These are phyloP conservation scores for Candida methanosorbosa DNA, from an alignment of 805 yeast species.

Conservation along the genomic window DNA sequence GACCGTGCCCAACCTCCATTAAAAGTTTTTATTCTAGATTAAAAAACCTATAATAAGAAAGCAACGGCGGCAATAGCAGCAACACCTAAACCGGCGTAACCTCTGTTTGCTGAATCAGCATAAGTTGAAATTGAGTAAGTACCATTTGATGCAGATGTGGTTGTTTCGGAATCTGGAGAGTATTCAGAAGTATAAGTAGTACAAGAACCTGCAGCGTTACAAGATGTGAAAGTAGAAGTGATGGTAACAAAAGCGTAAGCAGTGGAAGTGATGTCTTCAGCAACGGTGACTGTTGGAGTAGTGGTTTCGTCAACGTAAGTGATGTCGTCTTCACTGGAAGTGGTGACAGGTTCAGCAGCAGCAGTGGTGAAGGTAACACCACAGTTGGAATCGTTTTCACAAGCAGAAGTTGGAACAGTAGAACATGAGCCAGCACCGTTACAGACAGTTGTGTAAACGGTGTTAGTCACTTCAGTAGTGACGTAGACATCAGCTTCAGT, in stretches of 20 bases:
- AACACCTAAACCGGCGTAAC: constrained; percentile 18
- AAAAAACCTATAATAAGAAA: constrained; percentile 17
- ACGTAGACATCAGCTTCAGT: constrained; percentile 5
- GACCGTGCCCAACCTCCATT: too few species aligned
- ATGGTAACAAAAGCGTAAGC: constrained; percentile 27
- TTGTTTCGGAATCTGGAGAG: constrained; percentile 1
- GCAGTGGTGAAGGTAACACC: constrained; percentile 10
- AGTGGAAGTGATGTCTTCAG: constrained; percentile 30
- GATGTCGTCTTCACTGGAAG: constrained; percentile 10
- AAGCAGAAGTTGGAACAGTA: constrained; percentile 6
- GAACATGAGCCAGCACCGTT: constrained; percentile 6
- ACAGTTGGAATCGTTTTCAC: constrained; percentile 10
- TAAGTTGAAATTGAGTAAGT: constrained; percentile 6
- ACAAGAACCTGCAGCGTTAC: constrained; percentile 5
- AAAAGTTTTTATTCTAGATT: too few species aligned
- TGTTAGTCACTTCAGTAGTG: constrained; percentile 2
- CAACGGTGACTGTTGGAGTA: constrained; percentile 34
- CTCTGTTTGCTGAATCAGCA: constrained; percentile 10
- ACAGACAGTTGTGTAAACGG: constrained; percentile 4
- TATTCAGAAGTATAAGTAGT: constrained; percentile 4
- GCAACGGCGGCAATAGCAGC: constrained; percentile 19
- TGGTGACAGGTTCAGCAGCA: background rate
- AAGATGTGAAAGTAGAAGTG: constrained; percentile 22
- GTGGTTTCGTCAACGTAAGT: constrained; percentile 30
- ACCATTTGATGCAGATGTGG: constrained; percentile 3